Evolutionary conservation across 2,329 filamentous ascomycete species (phyloP), one percentile per base, ranked within the genome.

Genomic region (Fonsecaea nubica): DNA sequence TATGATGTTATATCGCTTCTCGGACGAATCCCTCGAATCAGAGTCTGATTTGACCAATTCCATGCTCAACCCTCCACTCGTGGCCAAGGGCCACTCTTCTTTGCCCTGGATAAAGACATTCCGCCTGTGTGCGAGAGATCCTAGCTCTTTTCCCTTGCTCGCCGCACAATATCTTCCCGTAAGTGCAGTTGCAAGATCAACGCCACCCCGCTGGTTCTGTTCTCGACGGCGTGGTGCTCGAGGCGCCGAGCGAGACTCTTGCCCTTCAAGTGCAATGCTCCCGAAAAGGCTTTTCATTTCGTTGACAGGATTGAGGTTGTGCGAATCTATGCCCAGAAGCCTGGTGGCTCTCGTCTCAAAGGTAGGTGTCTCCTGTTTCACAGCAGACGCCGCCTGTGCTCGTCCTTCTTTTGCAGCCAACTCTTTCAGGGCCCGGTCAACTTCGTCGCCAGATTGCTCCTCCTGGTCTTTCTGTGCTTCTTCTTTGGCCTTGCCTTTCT

Each of bases 71-170:
- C 95, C 95, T 15, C 91, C 92, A 38, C 90, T 89, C 1, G 92
- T 87, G 59, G 89, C 89, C 36, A 87, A 84, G 3, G 93, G 93
- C 93, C 93, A 97, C 58, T 91, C 88, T 70, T 95, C 92, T 74
- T 92, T 93, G 56, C 92, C 92, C 72, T 93, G 90, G 66, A 96
- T 88, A 75, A 97, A 94, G 12, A 92, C 85, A 74, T 97, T 97
- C 40, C 90, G 86, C 53, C 91, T 86, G 35, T 92, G 82, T 21
- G 90, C 89, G 36, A 92, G 83, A 60, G 92, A 89, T 0, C 89
- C 87, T 59, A 95, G 83, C 72, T 86, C 89, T 72, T 87, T 85
- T 1, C 85, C 84, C 30, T 87, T 84, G 15, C 85, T 85, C 4
- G 84, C 84, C 7, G 80, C 80, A 63, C 77, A 82, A 67, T 85